Conservation (phyloP, 352 stramenopile genomes). For the Globisporangium emineosum region DNA sequence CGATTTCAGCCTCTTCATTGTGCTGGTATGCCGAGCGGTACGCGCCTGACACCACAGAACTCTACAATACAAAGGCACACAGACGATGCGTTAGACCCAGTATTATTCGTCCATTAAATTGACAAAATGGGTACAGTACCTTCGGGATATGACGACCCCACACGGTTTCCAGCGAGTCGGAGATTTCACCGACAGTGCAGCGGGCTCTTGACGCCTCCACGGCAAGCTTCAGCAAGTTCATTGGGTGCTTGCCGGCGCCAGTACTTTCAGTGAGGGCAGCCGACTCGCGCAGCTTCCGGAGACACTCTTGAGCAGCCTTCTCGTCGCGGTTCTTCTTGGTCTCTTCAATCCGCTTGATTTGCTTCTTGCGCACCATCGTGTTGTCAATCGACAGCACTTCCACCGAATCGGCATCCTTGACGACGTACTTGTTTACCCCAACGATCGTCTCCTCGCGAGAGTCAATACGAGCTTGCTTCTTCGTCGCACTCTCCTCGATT, state of each 20-base stretch:
- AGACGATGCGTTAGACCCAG: background rate
- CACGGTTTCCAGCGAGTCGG: constrained; percentile 89
- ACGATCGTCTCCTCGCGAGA: constrained; percentile 93
- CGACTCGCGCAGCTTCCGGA: constrained; percentile 41
- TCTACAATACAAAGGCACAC: constrained; percentile 19
- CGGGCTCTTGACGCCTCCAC: constrained; percentile 89
- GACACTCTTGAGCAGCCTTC: constrained; percentile 54
- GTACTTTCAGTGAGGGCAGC: constrained; percentile 67
- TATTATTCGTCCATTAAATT: background rate
- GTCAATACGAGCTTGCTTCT: constrained; percentile 95
- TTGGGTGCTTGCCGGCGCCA: constrained; percentile 76
- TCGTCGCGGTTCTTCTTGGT: constrained; percentile 88
- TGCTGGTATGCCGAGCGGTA: constrained; percentile 56
- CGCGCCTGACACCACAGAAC: constrained; percentile 52
- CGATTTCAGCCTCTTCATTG: constrained; percentile 61
- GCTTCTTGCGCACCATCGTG: constrained; percentile 84
- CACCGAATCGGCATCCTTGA: constrained; percentile 84
- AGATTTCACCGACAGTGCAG: constrained; percentile 96
- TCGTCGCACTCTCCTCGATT: constrained; percentile 96
- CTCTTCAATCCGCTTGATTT: constrained; percentile 84
- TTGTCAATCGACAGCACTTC: constrained; percentile 95
- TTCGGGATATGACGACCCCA: constrained; percentile 94
- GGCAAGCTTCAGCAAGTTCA: constrained; percentile 93
- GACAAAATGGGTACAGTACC: constrained; percentile 12
- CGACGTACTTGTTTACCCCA: constrained; percentile 96